Evolutionary conservation across 805 yeast genomes (phyloP).

Genomic region (Wickerhamiella dianesei): DNA sequence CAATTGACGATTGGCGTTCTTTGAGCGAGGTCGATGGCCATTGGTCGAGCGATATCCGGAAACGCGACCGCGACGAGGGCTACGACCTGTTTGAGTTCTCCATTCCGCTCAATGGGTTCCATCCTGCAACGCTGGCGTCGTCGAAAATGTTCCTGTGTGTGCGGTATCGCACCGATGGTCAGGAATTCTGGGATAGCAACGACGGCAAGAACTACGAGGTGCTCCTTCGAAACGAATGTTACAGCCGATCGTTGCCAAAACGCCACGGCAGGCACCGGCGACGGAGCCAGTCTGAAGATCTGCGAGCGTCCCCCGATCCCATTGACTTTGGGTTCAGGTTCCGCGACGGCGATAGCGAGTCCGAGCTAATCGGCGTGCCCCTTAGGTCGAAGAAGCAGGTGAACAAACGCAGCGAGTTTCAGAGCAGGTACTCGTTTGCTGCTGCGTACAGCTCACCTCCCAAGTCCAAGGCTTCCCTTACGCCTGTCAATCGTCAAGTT

Average conservation of each 20-base stretch:
- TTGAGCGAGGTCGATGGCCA: slow-evolving; percentile 52
- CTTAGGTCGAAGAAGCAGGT: not conserved
- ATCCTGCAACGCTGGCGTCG: slow-evolving; percentile 19
- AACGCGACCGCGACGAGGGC: slow-evolving; percentile 20
- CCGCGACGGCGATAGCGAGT: not conserved
- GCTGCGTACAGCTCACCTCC: slow-evolving; percentile 18
- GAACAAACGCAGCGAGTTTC: slow-evolving; percentile 6
- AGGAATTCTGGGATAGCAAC: slow-evolving; percentile 74
- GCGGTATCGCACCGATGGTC: slow-evolving; percentile 35
- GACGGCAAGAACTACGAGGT: slow-evolving; percentile 43
- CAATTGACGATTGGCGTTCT: slow-evolving; percentile 69
- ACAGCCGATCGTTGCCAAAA: not conserved
- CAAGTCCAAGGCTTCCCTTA: not conserved
- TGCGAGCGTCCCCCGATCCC: too few relatives aligned
- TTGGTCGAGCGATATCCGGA: slow-evolving; percentile 40
- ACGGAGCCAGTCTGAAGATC: not conserved
- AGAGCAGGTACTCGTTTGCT: slow-evolving; percentile 23
- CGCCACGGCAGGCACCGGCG: slow-evolving; percentile 1
- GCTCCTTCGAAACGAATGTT: slow-evolving; percentile 24
- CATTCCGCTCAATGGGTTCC: slow-evolving; percentile 27
- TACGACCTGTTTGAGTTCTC: slow-evolving; percentile 59
- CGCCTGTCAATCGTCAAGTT: too few relatives aligned
- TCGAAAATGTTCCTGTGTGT: slow-evolving; percentile 41
- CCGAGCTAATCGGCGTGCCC: not conserved
- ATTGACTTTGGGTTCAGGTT: too few relatives aligned